These are phyloP conservation scores for Phytophthora podocarpi DNA, from an alignment of 352 stramenopile genomes.

Conservation along the genomic window DNA sequence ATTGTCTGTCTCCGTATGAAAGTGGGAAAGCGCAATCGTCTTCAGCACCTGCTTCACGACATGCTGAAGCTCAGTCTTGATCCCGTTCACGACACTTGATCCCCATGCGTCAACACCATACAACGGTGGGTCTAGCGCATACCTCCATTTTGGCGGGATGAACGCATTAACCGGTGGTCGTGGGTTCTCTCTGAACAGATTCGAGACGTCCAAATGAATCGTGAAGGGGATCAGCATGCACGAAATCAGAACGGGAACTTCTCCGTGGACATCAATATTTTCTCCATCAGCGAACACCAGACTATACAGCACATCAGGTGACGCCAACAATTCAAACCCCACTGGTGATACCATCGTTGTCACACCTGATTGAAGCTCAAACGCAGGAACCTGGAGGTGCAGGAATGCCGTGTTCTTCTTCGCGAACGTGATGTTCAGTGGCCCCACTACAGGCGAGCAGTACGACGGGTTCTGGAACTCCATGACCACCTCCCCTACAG, in stretches of 20 bases:
- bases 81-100: conserved; percentile 36
- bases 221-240: conserved; percentile 81
- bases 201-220: conserved; percentile 61
- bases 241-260: conserved; percentile 58
- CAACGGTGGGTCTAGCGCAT: conserved; percentile 26
- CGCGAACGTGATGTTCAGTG: conserved; percentile 54
- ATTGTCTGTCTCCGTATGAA: conserved; percentile 63
- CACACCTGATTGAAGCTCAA: conserved; percentile 55
- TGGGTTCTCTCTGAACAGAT: conserved; percentile 34
- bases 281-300: conserved; percentile 51
- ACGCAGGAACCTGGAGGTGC: conserved; percentile 49
- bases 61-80: conserved; percentile 57
- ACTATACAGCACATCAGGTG: conserved; percentile 49
- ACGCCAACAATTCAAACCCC: conserved; percentile 51
- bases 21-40: conserved; percentile 75
- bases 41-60: conserved; percentile 71
- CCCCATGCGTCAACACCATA: conserved; percentile 8
- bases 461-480: conserved; percentile 81
- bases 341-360: conserved; percentile 57
- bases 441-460: conserved; percentile 64
- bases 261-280: conserved; percentile 52
- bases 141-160: conserved; percentile 17
- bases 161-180: neutral
- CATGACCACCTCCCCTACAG: conserved; percentile 55
- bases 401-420: conserved; percentile 65